Conservation (phyloP, 1,284 basidiomycete species). For the Trichosporon coremiiforme region DNA sequence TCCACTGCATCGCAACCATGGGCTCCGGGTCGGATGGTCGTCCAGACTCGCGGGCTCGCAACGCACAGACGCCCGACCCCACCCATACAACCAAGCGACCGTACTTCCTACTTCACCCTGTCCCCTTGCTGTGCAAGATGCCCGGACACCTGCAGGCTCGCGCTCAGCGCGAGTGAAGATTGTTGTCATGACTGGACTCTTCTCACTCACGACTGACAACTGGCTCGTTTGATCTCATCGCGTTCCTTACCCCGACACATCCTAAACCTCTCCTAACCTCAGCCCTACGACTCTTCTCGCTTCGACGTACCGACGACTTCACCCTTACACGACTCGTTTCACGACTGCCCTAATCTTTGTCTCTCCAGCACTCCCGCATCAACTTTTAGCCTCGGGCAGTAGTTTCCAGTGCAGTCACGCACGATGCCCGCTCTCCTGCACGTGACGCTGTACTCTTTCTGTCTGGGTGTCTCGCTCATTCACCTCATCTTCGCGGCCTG, state of each 20-base stretch:
- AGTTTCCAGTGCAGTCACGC: neutral
- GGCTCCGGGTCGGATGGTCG: neutral
- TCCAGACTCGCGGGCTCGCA: neutral
- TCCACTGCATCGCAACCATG: neutral
- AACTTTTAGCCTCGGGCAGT: neutral
- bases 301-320: neutral
- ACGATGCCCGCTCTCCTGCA: conserved; percentile 13
- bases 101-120: neutral
- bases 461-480: neutral
- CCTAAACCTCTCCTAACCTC: neutral
- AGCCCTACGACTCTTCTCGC: neutral
- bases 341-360: neutral
- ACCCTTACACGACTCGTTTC: neutral
- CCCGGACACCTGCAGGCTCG: neutral
- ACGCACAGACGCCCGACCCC: conserved; percentile 13
- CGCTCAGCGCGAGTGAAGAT: neutral
- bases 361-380: no score
- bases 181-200: conserved; percentile 9
- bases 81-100: neutral
- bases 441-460: conserved; percentile 14
- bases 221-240: neutral
- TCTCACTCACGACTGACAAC: neutral
- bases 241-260: neutral
- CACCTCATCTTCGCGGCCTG: conserved; percentile 12
- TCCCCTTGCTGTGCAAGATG: neutral